A percentile compares a stretch with the other conserved stretches of the same genome.
These are phyloP conservation scores for Cicer cuneatum DNA, from an alignment of 306 rosid genomes.

Conservation along the genomic window DNA sequence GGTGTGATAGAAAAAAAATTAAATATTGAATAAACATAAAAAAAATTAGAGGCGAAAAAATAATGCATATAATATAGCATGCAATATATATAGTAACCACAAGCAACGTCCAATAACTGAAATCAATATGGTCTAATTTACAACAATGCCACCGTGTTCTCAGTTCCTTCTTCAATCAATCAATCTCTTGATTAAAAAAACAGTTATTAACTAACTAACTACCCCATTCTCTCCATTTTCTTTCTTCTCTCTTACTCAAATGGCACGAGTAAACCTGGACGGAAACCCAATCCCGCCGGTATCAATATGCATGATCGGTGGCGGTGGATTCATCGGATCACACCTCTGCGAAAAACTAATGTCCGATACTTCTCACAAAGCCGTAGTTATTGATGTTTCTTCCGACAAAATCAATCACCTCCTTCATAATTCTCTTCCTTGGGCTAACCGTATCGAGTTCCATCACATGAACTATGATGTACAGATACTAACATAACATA, in stretches of 20 bases:
- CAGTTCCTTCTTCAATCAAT: conserved; percentile 22
- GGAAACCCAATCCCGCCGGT: conserved; percentile 63
- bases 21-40: no score
- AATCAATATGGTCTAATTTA: background rate
- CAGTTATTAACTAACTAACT: conserved; percentile 40
- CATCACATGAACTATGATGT: conserved; percentile 57
- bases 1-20: no score
- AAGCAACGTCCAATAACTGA: conserved; percentile 40
- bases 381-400: conserved; percentile 71
- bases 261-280: conserved; percentile 65
- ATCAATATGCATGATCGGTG: conserved; percentile 86
- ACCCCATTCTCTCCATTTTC: conserved; percentile 17
- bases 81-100: background rate
- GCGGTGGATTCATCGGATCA: conserved; percentile 90
- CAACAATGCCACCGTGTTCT: conserved; percentile 45
- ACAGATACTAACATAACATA: no score
- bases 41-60: no score
- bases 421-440: conserved; percentile 58
- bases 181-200: background rate
- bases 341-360: conserved; percentile 86
- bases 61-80: background rate
- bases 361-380: conserved; percentile 73
- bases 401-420: conserved; percentile 78
- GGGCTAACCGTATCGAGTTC: conserved; percentile 81
- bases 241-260: conserved; percentile 9